phyloP scores from a whole-genome alignment of 805 yeast species.

The Metschnikowia corniflorae region DNA sequence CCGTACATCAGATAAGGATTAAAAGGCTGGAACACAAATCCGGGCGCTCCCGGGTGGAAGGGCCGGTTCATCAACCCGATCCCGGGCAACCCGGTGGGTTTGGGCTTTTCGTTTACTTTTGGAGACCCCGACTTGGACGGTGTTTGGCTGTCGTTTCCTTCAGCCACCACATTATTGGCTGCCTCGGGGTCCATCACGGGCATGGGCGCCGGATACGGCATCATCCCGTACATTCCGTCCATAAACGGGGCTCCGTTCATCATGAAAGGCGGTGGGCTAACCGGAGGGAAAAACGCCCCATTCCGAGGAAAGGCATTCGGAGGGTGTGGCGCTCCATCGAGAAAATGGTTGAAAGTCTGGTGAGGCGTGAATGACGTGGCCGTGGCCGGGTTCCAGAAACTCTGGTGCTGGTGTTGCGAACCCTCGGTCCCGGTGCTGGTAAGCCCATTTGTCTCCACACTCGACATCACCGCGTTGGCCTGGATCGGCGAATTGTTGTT shows the following conservation, averaged over 20 bases:
- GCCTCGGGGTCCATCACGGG: constrained; percentile 10
- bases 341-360: constrained; percentile 25
- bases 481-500: constrained; percentile 44
- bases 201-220: constrained; percentile 21
- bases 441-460: constrained; percentile 22
- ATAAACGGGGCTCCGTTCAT: constrained; percentile 34
- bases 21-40: constrained; percentile 50
- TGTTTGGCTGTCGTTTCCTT: constrained; percentile 6
- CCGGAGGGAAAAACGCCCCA: constrained; percentile 31
- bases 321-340: constrained; percentile 20
- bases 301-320: constrained; percentile 22
- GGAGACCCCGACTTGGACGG: background rate
- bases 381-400: constrained; percentile 66
- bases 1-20: constrained; percentile 42
- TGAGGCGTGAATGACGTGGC: constrained; percentile 57
- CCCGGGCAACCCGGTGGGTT: constrained; percentile 19
- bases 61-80: constrained; percentile 39
- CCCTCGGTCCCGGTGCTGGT: constrained; percentile 6
- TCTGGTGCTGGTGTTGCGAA: constrained; percentile 21
- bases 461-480: constrained; percentile 36
- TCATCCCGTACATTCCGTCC: constrained; percentile 34
- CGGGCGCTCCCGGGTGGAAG: constrained; percentile 22
- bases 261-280: constrained; percentile 39
- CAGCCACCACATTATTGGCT: constrained; percentile 6
- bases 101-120: constrained; percentile 10